These are phyloP conservation scores for Rhynchosporium secalis DNA, from an alignment of 2,329 filamentous ascomycete species.

Conservation along the genomic window DNA sequence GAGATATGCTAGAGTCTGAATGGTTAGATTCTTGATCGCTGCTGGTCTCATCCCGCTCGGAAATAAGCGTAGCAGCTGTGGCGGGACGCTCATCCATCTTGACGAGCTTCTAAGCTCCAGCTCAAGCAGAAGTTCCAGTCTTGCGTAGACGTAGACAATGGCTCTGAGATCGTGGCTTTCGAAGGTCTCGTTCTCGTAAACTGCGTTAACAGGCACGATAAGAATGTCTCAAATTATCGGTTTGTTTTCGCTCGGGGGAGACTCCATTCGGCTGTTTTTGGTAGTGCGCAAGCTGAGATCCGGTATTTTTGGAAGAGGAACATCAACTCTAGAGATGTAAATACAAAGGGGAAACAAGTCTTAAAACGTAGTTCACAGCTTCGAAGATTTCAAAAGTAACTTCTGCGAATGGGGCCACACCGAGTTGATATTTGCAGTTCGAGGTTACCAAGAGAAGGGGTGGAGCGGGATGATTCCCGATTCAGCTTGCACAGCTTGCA, in stretches of 20 bases:
- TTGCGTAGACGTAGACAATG: neutral
- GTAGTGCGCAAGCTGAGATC: neutral
- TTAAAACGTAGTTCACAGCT: slow-evolving; percentile 10
- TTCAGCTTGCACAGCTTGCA: neutral
- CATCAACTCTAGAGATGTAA: slow-evolving; percentile 1
- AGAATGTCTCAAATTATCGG: neutral
- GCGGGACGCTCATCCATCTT: slow-evolving; percentile 7
- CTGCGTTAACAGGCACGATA: neutral
- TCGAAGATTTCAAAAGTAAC: neutral
- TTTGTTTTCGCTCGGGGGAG: neutral
- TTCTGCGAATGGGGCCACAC: slow-evolving; percentile 14
- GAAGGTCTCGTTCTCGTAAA: too few relatives aligned
- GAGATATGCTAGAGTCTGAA: slow-evolving; percentile 6
- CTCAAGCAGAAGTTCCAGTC: neutral
- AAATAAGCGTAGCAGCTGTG: slow-evolving; percentile 3
- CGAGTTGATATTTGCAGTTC: slow-evolving; percentile 8
- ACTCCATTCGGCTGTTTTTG: neutral
- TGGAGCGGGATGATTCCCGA: neutral
- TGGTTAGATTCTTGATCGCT: slow-evolving; percentile 19
- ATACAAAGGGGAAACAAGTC: neutral
- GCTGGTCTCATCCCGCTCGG: slow-evolving; percentile 2
- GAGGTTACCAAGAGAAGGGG: neutral
- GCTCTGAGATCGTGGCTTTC: neutral
- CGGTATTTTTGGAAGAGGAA: neutral
- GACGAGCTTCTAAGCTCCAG: neutral